Evolutionary conservation across 2,329 filamentous ascomycete species (phyloP), one percentile per base, ranked within the genome.

Genomic region (Talaromyces islandicus): DNA sequence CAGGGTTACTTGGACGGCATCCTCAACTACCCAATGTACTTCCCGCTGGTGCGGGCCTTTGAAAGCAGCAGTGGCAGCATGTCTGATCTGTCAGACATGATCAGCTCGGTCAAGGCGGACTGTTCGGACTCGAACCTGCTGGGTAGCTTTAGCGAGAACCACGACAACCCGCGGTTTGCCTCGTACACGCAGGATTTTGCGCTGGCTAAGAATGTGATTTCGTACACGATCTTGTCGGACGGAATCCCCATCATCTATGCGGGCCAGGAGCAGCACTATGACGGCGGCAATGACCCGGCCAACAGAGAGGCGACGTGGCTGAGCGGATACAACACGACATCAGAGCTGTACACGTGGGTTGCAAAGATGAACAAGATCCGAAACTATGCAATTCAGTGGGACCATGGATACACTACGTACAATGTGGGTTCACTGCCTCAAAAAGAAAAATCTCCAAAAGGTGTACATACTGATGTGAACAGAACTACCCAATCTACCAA

Each of bases 201-300:
- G 3, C 77, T 85, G 1, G 81, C 85, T 25, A 84, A 85, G 71
- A 89, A 88, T 66, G 80, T 82, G 2, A 77, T 88, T 46, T 78
- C 85, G 0, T 88, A 84, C 66, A 80, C 82, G 12, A 80, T 89
- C 50, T 77, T 89, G 5, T 66, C 73, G 1, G 73, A 87, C 57
- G 86, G 86, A 3, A 85, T 88, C 57, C 86, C 85, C 2, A 85
- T 88, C 55, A 67, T 88, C 56, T 89, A 88, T 71, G 81, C 87
- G 59, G 87, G 86, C n/a, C 84, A 86, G 60, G 87, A 89, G 70
- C 86, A 88, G 68, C 83, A 82, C 60, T 87, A 81, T 67, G 70
- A 73, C 2, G 81, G 81, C 24, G 81, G 78, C n/a, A 76, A 70
- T 41, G 73, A 72, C 58, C 83, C 83, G 4, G 75, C 76, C 0